These are phyloP conservation scores for Helicocarpus griseus DNA, from an alignment of 2,329 filamentous ascomycete genomes.

Conservation along the genomic window DNA sequence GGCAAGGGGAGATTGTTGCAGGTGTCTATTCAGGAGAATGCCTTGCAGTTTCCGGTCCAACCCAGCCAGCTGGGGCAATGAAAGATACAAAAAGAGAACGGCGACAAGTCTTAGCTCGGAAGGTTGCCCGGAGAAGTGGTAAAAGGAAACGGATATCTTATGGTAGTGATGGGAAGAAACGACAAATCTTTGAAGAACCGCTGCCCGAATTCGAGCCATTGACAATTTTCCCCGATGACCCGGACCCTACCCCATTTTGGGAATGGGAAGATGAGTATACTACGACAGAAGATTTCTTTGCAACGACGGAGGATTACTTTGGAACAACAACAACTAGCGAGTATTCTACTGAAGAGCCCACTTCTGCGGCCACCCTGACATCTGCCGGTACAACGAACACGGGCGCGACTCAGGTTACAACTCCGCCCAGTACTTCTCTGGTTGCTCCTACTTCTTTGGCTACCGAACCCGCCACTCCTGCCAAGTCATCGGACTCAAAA, in stretches of 20 bases:
- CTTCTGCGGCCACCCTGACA: neutral
- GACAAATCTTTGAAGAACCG: neutral
- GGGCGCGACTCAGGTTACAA: neutral
- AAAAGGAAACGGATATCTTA: neutral
- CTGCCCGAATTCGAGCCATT: neutral
- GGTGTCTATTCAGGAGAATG: neutral
- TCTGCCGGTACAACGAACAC: neutral
- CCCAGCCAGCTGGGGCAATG: neutral
- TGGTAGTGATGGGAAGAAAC: neutral
- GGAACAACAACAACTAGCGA: neutral
- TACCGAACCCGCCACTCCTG: neutral
- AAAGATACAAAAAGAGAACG: neutral
- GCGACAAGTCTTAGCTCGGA: neutral
- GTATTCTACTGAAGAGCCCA: neutral
- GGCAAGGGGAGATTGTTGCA: neutral
- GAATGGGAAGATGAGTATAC: neutral
- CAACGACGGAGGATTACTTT: no score
- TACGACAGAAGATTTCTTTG: no score
- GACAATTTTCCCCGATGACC: neutral
- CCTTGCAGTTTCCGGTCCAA: neutral
- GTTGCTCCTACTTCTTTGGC: conserved; percentile 1
- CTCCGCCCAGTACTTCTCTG: neutral
- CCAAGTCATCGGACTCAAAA: conserved; percentile 2
- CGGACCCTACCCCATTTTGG: neutral
- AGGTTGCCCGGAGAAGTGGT: neutral